Percentiles rank a stretch among this genome's conserved stretches.
Conservation (phyloP, 140 eudicot species). For the Anethum foeniculum region DNA sequence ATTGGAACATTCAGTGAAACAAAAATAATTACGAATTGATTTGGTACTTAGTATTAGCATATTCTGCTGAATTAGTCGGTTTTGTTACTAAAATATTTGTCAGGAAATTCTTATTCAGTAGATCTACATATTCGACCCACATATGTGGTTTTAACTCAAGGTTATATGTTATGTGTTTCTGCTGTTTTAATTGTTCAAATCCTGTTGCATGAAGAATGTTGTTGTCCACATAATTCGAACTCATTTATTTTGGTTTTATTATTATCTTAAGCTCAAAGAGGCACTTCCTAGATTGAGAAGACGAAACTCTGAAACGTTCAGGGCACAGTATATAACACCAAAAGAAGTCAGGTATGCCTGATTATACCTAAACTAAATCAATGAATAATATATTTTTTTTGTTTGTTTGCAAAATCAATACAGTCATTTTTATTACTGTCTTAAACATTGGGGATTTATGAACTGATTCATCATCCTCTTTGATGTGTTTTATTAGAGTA, state of each 20-base stretch:
- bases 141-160: not conserved
- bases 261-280: slow-evolving; percentile 33
- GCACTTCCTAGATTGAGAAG: slow-evolving; percentile 61
- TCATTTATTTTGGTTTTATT: slow-evolving; percentile 16
- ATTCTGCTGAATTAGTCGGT: not conserved
- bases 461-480: not conserved
- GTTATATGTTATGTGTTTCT: not conserved
- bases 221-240: not conserved
- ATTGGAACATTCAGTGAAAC: not conserved
- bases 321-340: slow-evolving; percentile 74
- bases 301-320: slow-evolving; percentile 80
- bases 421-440: not conserved
- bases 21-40: not conserved
- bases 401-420: not conserved
- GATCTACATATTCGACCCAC: not conserved
- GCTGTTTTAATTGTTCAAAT: not conserved
- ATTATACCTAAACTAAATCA: not conserved
- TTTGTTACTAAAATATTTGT: not conserved
- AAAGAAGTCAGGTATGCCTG: slow-evolving; percentile 66
- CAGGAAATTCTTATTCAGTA: not conserved
- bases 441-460: not conserved
- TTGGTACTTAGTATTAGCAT: not conserved
- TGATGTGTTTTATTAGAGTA: slow-evolving; percentile 31
- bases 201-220: not conserved
- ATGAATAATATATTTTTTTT: not conserved